Evolutionary conservation across 768 basidiomycete species (phyloP).

Genomic region (Tylopilus balloui): DNA sequence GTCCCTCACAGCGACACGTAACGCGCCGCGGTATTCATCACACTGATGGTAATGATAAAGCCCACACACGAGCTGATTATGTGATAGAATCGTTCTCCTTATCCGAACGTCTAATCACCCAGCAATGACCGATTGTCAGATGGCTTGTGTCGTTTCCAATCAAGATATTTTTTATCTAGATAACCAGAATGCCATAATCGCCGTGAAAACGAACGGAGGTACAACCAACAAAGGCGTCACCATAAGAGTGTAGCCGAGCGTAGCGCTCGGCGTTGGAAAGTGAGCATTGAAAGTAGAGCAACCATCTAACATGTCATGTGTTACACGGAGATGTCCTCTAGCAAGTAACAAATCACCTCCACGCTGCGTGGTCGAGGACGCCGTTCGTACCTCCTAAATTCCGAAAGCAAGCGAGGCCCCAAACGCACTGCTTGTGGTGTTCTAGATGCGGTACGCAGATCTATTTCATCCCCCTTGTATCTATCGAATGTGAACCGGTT

Average conservation of each 20-base stretch:
- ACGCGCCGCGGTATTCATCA: constrained; percentile 57
- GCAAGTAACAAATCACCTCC: constrained; percentile 37
- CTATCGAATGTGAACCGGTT: constrained; percentile 29
- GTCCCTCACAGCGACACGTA: constrained; percentile 57
- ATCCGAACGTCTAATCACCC: constrained; percentile 58
- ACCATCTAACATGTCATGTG: constrained; percentile 35
- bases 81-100: constrained; percentile 69
- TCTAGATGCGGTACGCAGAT: constrained; percentile 41
- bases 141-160: background rate
- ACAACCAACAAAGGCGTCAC: constrained; percentile 69
- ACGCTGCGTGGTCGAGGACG: constrained; percentile 45
- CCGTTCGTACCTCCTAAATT: constrained; percentile 47
- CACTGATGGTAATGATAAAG: constrained; percentile 61
- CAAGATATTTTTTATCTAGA: constrained; percentile 40
- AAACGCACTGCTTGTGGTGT: constrained; percentile 52
- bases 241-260: constrained; percentile 62
- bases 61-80: constrained; percentile 49
- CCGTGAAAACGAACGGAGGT: constrained; percentile 67
- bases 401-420: constrained; percentile 47
- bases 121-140: constrained; percentile 1
- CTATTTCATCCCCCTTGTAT: constrained; percentile 45
- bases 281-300: constrained; percentile 70
- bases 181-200: constrained; percentile 48
- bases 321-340: constrained; percentile 2
- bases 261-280: constrained; percentile 73